These are phyloP conservation scores for Phytophthora tubulina DNA, from an alignment of 352 stramenopile species.

Conservation along the genomic window DNA sequence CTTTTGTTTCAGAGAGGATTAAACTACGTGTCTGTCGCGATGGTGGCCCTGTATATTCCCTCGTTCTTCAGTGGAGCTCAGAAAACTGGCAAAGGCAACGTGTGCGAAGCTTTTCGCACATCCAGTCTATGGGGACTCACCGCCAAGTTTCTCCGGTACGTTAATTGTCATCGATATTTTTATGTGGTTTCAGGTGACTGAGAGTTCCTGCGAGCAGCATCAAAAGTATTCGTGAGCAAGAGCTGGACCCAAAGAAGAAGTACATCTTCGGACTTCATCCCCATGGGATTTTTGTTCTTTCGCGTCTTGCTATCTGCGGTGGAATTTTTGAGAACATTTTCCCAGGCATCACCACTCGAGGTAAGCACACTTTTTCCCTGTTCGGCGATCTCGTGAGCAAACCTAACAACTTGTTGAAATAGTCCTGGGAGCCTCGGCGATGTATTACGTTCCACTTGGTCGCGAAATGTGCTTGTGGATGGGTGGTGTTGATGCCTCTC, in stretches of 20 bases:
- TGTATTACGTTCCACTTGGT: slow-evolving; percentile 65
- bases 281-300: not conserved
- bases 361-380: not conserved
- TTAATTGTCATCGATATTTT: not conserved
- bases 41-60: slow-evolving; percentile 47
- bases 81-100: slow-evolving; percentile 35
- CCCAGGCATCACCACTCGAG: not conserved
- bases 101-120: slow-evolving; percentile 44
- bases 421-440: slow-evolving; percentile 61
- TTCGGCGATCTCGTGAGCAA: not conserved
- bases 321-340: not conserved
- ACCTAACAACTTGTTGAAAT: not conserved
- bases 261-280: not conserved
- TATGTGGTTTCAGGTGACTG: not conserved
- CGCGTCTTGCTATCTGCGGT: not conserved
- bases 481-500: slow-evolving; percentile 47
- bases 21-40: slow-evolving; percentile 40
- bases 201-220: not conserved
- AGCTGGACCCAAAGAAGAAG: not conserved
- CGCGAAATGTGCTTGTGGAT: slow-evolving; percentile 69
- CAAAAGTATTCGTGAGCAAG: not conserved
- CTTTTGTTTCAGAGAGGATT: slow-evolving; percentile 15
- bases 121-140: slow-evolving; percentile 42
- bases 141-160: slow-evolving; percentile 39
- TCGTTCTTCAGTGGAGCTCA: slow-evolving; percentile 50